These are phyloP conservation scores for Amborella trichopoda DNA, from an alignment of 164 flowering plant species.

Conservation along the genomic window DNA sequence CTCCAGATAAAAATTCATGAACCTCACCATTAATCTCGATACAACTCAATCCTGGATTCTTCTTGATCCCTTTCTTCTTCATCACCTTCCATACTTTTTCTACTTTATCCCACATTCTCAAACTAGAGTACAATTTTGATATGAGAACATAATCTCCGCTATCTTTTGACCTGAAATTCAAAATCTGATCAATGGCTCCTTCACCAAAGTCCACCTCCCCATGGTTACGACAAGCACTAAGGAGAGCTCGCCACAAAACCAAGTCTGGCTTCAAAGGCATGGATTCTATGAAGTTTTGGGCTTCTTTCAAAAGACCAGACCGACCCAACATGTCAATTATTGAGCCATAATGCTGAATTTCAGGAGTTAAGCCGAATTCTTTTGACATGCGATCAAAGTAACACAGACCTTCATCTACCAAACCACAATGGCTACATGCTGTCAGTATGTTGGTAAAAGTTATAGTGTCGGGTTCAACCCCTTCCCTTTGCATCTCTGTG, in stretches of 20 bases:
- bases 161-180: conserved; percentile 9
- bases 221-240: conserved; percentile 58
- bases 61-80: conserved; percentile 40
- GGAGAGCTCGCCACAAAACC: conserved; percentile 60
- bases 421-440: conserved; percentile 47
- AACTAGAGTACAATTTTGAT: conserved; percentile 60
- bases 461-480: conserved; percentile 29
- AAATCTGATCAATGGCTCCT: conserved; percentile 32
- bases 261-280: conserved; percentile 70
- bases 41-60: conserved; percentile 70
- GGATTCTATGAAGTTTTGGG: conserved; percentile 27
- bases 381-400: conserved; percentile 28
- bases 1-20: conserved; percentile 62
- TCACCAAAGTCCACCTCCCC: conserved; percentile 39
- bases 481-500: conserved; percentile 22
- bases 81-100: conserved; percentile 46
- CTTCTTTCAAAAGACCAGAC: conserved; percentile 63
- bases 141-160: conserved; percentile 73
- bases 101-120: conserved; percentile 47
- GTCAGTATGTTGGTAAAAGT: conserved; percentile 42
- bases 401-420: conserved; percentile 23
- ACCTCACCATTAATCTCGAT: conserved; percentile 37
- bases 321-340: conserved; percentile 68
- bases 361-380: conserved; percentile 29
- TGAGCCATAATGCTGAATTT: conserved; percentile 66